phyloP scores from a whole-genome alignment of 805 yeast genomes.

The Candida silvicultrix region DNA sequence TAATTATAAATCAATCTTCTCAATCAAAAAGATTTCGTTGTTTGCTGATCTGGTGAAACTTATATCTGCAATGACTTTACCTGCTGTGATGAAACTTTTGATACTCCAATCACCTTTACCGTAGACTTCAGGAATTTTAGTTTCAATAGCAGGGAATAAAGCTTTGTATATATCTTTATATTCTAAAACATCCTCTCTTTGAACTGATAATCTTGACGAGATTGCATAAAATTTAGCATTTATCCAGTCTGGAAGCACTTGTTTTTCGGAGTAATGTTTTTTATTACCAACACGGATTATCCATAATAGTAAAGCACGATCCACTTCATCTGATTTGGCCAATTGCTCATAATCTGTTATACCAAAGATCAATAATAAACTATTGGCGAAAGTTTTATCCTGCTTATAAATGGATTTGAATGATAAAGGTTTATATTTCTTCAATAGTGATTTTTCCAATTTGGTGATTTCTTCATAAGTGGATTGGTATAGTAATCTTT shows the following conservation, averaged over 20 bases:
- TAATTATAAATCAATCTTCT: slow-evolving; percentile 11
- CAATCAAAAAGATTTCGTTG: slow-evolving; percentile 29
- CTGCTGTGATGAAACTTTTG: slow-evolving; percentile 38
- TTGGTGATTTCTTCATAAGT: slow-evolving; percentile 40
- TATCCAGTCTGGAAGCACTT: slow-evolving; percentile 47
- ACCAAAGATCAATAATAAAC: slow-evolving; percentile 53
- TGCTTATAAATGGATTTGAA: slow-evolving; percentile 52
- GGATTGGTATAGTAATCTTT: slow-evolving; percentile 38
- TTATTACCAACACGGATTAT: slow-evolving; percentile 52
- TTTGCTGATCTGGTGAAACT: slow-evolving; percentile 36
- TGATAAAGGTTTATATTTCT: slow-evolving; percentile 39
- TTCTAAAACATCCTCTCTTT: slow-evolving; percentile 48
- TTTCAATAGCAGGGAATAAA: slow-evolving; percentile 41
- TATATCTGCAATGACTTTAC: slow-evolving; percentile 43
- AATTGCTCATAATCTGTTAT: slow-evolving; percentile 48
- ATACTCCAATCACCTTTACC: slow-evolving; percentile 40
- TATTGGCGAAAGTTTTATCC: slow-evolving; percentile 47
- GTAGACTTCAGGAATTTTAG: slow-evolving; percentile 55
- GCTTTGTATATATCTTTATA: slow-evolving; percentile 47
- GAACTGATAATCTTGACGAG: slow-evolving; percentile 31
- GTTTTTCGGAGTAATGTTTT: slow-evolving; percentile 22
- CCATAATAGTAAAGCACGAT: slow-evolving; percentile 58
- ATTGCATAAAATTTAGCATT: slow-evolving; percentile 20
- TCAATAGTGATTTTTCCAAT: slow-evolving; percentile 39
- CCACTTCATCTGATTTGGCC: slow-evolving; percentile 37